Conservation (phyloP, 805 yeast species). For the Spathaspora gorwiae region DNA sequence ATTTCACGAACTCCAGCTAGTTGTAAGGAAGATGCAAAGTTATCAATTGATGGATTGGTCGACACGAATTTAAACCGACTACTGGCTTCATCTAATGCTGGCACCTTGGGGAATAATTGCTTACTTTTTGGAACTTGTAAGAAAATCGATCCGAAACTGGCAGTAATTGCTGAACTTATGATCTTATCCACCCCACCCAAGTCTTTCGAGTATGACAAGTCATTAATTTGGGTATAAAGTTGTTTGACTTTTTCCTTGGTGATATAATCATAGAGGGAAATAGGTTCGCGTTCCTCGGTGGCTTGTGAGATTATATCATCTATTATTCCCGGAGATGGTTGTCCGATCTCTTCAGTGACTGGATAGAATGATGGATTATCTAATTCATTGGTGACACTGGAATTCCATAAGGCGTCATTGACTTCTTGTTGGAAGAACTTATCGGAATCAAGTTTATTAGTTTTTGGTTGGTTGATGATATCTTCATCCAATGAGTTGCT, state of each 20-base stretch:
- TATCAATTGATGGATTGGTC: constrained; percentile 16
- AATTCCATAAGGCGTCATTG: neutral
- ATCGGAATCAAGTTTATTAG: neutral
- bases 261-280: constrained; percentile 5
- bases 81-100: neutral
- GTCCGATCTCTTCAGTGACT: neutral
- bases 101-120: constrained; percentile 7
- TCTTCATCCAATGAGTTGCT: too few relatives aligned
- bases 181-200: constrained; percentile 18
- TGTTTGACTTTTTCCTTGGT: constrained; percentile 13
- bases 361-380: neutral
- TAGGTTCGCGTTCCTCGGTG: neutral
- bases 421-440: neutral
- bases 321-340: neutral
- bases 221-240: constrained; percentile 21
- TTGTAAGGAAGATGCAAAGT: constrained; percentile 28
- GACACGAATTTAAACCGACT: constrained; percentile 17
- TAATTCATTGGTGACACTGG: neutral
- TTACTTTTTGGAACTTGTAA: constrained; percentile 15
- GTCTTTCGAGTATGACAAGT: constrained; percentile 19
- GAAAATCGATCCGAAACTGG: constrained; percentile 38
- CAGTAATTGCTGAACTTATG: constrained; percentile 27
- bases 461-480: too few relatives aligned
- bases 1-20: neutral
- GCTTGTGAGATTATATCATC: neutral